Evolutionary conservation across 177 flowering plant species (phyloP), one percentile per base, ranked within the genome.

Genomic region (Vitis hybrid): DNA sequence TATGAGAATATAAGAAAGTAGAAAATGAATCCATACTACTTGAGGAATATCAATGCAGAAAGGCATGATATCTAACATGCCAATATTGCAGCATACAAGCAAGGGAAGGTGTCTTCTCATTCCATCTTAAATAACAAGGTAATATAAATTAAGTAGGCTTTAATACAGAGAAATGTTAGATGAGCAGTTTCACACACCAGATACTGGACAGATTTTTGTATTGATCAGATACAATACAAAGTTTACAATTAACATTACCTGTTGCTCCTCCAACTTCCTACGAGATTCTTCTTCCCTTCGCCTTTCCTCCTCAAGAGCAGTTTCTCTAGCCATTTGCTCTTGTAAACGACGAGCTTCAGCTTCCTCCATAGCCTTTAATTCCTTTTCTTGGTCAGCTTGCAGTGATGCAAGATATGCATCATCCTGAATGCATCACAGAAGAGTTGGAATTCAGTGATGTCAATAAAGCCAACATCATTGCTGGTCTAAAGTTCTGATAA

Each of bases 371-470:
- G 97, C 91, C 75, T 82, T 90, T 83, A 86, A 59, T 74, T 93
- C 99, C 71, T 89, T 96, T 74, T 91, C 98, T 83, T 83, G 78
- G 78, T 93, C 99, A 69, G 97, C 98, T 89, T 88, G 91, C 66
- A 94, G 71, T 50, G 99, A 79, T 72, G 98, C 97, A 80, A 89
- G 81, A 80, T 92, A 96, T 69, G 89, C 98, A 76, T 92, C 97
- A 82, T 96, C 98, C 99, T 93, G 81, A 58, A 79, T 57, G 67
- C 18, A 48, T 56, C 50, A 65, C 30, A 40, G 1, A 11, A 70
- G 24, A 35, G 40, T 35, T 35, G 40, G 40, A 35, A 35, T 35
- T 35, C 6, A 35, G 40, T 35, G 40, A 4, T 35, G 40, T 35
- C 40, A 35, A 35, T 35, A 35, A 35, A 40, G 2, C 21, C 13